These are phyloP conservation scores for Melaleuca quinquenervia DNA, from an alignment of 345 rosid species.

Conservation along the genomic window DNA sequence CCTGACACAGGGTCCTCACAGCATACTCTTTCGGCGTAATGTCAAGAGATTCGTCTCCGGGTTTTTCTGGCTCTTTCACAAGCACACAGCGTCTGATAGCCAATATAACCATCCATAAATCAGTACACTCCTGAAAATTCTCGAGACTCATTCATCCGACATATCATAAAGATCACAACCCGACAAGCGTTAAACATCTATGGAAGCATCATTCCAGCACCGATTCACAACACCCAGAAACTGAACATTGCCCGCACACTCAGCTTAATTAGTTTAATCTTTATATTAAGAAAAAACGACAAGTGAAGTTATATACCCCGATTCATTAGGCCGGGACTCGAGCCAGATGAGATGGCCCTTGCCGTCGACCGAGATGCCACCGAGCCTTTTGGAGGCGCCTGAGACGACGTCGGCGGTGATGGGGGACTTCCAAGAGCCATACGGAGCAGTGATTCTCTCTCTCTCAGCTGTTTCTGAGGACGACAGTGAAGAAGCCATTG, in stretches of 20 bases:
- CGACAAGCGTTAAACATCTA: neutral
- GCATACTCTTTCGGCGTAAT: constrained; percentile 71
- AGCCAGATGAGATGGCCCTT: constrained; percentile 63
- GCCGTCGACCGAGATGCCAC: constrained; percentile 62
- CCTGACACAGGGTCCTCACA: constrained; percentile 75
- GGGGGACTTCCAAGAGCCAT: constrained; percentile 94
- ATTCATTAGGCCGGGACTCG: constrained; percentile 77
- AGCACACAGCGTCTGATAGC: constrained; percentile 55
- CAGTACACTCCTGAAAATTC: neutral
- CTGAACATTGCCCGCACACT: neutral
- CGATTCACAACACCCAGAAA: neutral
- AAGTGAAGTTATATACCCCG: constrained; percentile 34
- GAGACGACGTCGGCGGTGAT: constrained; percentile 81
- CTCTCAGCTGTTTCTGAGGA: neutral
- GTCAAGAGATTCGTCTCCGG: constrained; percentile 49
- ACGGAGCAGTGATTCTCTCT: constrained; percentile 46
- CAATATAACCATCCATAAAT: neutral
- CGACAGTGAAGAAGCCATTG: constrained; percentile 42
- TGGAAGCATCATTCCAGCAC: neutral
- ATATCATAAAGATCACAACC: neutral
- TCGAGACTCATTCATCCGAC: neutral
- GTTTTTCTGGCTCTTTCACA: constrained; percentile 41
- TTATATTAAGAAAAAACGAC: neutral
- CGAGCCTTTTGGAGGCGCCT: constrained; percentile 69
- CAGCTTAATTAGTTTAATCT: neutral